These are phyloP conservation scores for Zasmidium cellare DNA, from an alignment of 2,329 filamentous ascomycete species.

Conservation along the genomic window DNA sequence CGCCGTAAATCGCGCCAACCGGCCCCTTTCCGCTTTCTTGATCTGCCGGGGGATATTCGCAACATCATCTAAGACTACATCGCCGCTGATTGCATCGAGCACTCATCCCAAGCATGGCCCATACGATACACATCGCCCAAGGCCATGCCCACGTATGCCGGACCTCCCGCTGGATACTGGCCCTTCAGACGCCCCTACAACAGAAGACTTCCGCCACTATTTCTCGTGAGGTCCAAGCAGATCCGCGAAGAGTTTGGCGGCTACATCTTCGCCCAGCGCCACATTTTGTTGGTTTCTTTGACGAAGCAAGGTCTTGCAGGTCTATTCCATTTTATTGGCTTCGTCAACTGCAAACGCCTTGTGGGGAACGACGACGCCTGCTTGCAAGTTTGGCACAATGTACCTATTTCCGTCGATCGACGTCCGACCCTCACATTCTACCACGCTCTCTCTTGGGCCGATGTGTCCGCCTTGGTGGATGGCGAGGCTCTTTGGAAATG, in stretches of 20 bases:
- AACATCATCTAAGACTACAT: slow-evolving; percentile 4
- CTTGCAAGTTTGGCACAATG: neutral
- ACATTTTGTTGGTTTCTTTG: neutral
- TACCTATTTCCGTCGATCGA: neutral
- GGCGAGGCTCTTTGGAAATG: too few relatives aligned
- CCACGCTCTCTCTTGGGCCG: too few relatives aligned
- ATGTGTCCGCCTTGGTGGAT: too few relatives aligned
- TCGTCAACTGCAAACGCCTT: neutral
- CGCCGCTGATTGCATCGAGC: neutral
- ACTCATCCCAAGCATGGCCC: neutral
- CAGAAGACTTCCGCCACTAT: neutral
- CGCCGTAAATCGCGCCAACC: neutral
- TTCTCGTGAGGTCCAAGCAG: neutral
- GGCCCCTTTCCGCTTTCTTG: neutral
- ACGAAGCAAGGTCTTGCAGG: neutral
- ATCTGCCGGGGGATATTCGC: slow-evolving; percentile 3
- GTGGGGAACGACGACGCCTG: neutral
- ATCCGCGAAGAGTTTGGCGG: neutral
- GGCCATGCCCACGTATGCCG: too few relatives aligned
- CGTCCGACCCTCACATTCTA: too few relatives aligned
- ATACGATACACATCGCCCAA: neutral
- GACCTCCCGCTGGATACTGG: too few relatives aligned
- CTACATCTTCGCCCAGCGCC: neutral
- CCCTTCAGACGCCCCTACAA: too few relatives aligned
- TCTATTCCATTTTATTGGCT: neutral